Percentiles rank a stretch among this genome's conserved stretches.
Conservation (phyloP, 2,329 filamentous ascomycete genomes). For the Sordariomycetes sp. region DNA sequence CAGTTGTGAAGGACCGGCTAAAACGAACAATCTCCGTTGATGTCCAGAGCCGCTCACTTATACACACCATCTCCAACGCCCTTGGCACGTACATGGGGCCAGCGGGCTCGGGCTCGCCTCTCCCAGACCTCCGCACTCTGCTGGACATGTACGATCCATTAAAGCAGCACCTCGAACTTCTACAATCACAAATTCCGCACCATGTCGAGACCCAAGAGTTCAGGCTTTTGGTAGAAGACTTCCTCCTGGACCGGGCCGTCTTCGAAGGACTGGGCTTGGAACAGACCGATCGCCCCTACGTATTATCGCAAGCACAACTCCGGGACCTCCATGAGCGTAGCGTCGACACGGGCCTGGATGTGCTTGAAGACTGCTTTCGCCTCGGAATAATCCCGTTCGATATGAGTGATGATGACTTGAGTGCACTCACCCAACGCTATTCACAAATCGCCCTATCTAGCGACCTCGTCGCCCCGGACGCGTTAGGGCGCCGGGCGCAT, state of each 20-base stretch:
- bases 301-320: conserved; percentile 11
- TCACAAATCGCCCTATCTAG: conserved; percentile 13
- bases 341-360: conserved; percentile 14
- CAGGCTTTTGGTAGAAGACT: conserved; percentile 14
- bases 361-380: conserved; percentile 16
- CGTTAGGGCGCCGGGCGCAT: conserved; percentile 16
- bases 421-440: conserved; percentile 11
- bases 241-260: conserved; percentile 15
- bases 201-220: conserved; percentile 13
- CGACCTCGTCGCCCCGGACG: conserved; percentile 12
- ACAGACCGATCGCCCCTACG: conserved; percentile 8
- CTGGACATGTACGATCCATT: conserved; percentile 14
- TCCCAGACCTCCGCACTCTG: conserved; percentile 12
- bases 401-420: conserved; percentile 9
- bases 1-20: conserved; percentile 15
- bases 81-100: conserved; percentile 11
- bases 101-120: conserved; percentile 2
- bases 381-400: conserved; percentile 13
- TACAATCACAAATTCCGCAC: conserved; percentile 6
- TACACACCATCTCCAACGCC: conserved; percentile 27
- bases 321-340: conserved; percentile 17
- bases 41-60: conserved; percentile 23
- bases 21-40: conserved; percentile 12
- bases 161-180: conserved; percentile 9
- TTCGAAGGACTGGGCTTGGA: conserved; percentile 16